Percentiles rank a stretch among this genome's conserved stretches.
phyloP scores from a whole-genome alignment of 2,329 filamentous ascomycete species.

The Venturia effusa region DNA sequence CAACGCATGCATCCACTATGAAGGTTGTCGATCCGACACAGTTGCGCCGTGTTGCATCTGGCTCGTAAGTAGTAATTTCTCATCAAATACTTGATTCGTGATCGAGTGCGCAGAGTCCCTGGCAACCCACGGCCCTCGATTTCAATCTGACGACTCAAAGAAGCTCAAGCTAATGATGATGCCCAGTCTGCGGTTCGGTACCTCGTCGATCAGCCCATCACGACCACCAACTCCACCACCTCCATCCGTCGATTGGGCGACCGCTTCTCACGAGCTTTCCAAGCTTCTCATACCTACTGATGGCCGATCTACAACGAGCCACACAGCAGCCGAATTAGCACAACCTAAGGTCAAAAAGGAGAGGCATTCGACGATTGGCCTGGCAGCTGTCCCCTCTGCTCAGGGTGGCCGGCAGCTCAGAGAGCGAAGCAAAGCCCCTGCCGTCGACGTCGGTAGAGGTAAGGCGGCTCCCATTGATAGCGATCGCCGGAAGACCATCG shows the following conservation, averaged over 20 bases:
- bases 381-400: constrained; percentile 22
- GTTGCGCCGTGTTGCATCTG: constrained; percentile 52
- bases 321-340: constrained; percentile 63
- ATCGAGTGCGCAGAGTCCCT: neutral
- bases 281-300: constrained; percentile 69
- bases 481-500: constrained; percentile 52
- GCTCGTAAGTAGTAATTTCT: constrained; percentile 24
- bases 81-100: neutral
- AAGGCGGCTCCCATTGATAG: constrained; percentile 13
- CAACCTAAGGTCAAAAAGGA: constrained; percentile 44
- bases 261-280: constrained; percentile 72
- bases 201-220: constrained; percentile 23
- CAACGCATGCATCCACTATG: constrained; percentile 77
- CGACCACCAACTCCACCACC: constrained; percentile 53
- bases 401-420: constrained; percentile 46
- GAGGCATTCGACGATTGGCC: constrained; percentile 43
- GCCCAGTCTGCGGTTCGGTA: neutral
- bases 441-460: constrained; percentile 12
- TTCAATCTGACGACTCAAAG: neutral
- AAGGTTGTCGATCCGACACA: constrained; percentile 62
- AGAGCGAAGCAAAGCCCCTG: constrained; percentile 10
- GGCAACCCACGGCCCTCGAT: neutral
- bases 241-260: constrained; percentile 75
- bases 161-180: neutral
- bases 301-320: constrained; percentile 66